Conservation (phyloP, 139 green algal genomes). For the Marvania coccoides region DNA sequence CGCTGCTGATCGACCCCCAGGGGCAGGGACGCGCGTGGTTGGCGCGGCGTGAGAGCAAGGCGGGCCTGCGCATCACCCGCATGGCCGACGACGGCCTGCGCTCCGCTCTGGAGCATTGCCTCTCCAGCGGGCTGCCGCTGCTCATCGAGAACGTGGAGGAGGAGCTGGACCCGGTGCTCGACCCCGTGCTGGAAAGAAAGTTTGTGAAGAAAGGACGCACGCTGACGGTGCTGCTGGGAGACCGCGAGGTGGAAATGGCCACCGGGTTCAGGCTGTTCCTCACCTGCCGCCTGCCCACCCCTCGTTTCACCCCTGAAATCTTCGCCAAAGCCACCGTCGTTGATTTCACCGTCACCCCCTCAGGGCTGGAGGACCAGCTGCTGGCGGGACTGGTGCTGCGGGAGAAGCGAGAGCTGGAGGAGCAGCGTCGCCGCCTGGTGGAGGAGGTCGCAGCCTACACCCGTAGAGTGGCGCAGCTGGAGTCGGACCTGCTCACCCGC, state of each 20-base stretch:
- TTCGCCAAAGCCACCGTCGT: constrained; percentile 83
- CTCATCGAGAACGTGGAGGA: constrained; percentile 92
- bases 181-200: constrained; percentile 82
- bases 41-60: constrained; percentile 67
- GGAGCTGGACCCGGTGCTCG: constrained; percentile 86
- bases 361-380: constrained; percentile 92
- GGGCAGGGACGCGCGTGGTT: constrained; percentile 79
- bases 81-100: constrained; percentile 84
- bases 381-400: constrained; percentile 89
- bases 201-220: constrained; percentile 49
- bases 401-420: constrained; percentile 93
- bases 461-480: constrained; percentile 90
- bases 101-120: constrained; percentile 85
- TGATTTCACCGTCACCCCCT: constrained; percentile 92
- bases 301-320: constrained; percentile 89
- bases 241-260: constrained; percentile 90
- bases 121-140: constrained; percentile 80
- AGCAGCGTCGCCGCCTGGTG: constrained; percentile 78
- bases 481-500: constrained; percentile 88
- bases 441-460: constrained; percentile 82
- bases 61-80: constrained; percentile 52
- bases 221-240: constrained; percentile 57
- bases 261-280: constrained; percentile 83
- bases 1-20: constrained; percentile 89
- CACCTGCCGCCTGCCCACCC: constrained; percentile 87